Base-by-base conservation (phyloP, 768 basidiomycete genomes). In the Rubroboletus pulcherrimus region DNA sequence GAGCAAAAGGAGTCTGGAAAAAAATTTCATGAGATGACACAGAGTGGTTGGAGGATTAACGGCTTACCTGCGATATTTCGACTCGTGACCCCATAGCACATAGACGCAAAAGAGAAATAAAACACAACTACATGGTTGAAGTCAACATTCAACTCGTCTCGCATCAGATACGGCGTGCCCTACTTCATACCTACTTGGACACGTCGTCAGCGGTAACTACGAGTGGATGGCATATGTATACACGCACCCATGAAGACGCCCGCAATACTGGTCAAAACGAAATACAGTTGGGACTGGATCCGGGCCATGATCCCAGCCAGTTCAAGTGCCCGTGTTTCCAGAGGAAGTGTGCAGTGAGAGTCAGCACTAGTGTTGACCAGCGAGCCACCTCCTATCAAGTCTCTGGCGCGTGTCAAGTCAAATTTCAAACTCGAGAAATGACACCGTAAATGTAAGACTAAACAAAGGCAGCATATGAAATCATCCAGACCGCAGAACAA, bases 51-150 rank as follows among this genome's bases (percentile, higher is more conserved):
- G 2, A 37, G 2, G 14, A 40, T 17, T 0, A 6, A 34, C 11
- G 4, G 12, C 47, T 19, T 21, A 42, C 63, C 45, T 55, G 44
- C 51, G 51, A 41, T 51, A 53, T 1, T 5, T 40, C 30, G 51
- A 44, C 14, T 39, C 51, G 9, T 51, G 53, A 34, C 55, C 53
- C 59, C 59, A 64, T 1, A 63, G 15, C 37, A 61, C 58, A 38
- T 64, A 64, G 37, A 57, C 24, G 31, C 62, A 63, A 43, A 64
- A 63, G 29, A 49, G n/a, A n/a, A 61, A 63, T 7, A 63, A 50
- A 33, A 63, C 19, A 14, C 39, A 64, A 24, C 62, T 63, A 34
- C 31, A 30, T 11, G 12, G 29, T 29, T 1, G 17, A 21, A 1
- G 57, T 56, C 49, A 60, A n/a, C 24, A 12, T 6, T n/a, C 24